Evolutionary conservation across 345 rosid genomes (phyloP).

Genomic region (Eucalyptus sideroxylon): DNA sequence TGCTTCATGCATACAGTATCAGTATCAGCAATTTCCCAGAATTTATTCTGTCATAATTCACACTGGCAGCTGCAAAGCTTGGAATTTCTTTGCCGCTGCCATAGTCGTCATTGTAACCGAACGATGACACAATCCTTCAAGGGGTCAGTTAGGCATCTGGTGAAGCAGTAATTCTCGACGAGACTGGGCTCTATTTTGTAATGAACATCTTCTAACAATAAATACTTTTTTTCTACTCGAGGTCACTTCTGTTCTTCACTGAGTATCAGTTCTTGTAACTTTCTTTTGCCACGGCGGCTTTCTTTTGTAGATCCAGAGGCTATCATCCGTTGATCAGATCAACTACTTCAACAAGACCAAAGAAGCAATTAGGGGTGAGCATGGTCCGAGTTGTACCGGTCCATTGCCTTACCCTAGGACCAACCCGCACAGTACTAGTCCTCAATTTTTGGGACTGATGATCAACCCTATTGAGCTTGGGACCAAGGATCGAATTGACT

Average conservation of each 20-base stretch:
- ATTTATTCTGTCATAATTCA: not conserved
- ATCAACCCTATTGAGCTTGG: too few relatives aligned
- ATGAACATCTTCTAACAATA: not conserved
- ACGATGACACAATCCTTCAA: slow-evolving; percentile 31
- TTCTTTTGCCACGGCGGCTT: not conserved
- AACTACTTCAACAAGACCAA: slow-evolving; percentile 48
- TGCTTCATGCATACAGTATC: not conserved
- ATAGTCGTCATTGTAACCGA: slow-evolving; percentile 24
- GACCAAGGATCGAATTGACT: too few relatives aligned
- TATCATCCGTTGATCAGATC: slow-evolving; percentile 78
- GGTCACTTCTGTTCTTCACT: not conserved
- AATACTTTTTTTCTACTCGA: not conserved
- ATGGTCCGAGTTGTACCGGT: too few relatives aligned
- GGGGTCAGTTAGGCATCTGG: slow-evolving; percentile 74
- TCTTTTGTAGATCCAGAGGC: slow-evolving; percentile 49
- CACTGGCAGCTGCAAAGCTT: slow-evolving; percentile 56
- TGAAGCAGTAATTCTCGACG: slow-evolving; percentile 90
- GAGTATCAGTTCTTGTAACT: not conserved
- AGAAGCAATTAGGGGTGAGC: slow-evolving; percentile 11
- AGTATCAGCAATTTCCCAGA: not conserved
- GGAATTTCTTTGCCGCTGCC: slow-evolving; percentile 74
- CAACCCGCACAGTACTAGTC: too few relatives aligned
- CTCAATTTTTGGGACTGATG: too few relatives aligned
- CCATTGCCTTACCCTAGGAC: too few relatives aligned
- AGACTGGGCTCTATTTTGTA: slow-evolving; percentile 87